Percentiles rank a stretch among this genome's conserved stretches.
These are phyloP conservation scores for Silene uniflora DNA, from an alignment of 148 eudicot species.

Conservation along the genomic window DNA sequence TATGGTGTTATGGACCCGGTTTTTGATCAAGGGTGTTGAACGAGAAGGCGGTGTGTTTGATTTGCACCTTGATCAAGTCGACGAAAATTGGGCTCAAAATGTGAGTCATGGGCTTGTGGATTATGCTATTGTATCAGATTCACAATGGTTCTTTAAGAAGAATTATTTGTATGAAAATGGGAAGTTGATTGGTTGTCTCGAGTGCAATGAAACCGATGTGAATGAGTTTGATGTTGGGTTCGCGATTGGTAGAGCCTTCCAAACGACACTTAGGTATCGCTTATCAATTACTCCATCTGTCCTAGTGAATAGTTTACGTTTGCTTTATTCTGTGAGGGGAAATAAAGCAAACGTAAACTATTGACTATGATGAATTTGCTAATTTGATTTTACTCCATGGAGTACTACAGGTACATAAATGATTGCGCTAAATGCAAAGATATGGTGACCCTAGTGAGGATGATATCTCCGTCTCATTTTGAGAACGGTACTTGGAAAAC, in stretches of 20 bases:
- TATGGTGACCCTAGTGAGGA: conserved; percentile 36
- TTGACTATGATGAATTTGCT: too few relatives aligned
- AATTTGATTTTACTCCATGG: too few relatives aligned
- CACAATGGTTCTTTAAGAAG: conserved; percentile 42
- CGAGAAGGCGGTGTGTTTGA: conserved; percentile 31
- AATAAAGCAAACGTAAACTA: too few relatives aligned
- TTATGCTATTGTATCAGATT: conserved; percentile 35
- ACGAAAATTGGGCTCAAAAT: conserved; percentile 28
- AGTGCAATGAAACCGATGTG: conserved; percentile 32
- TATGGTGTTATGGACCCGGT: conserved; percentile 40
- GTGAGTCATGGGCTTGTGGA: conserved; percentile 32
- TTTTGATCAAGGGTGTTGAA: conserved; percentile 33
- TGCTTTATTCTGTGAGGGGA: too few relatives aligned
- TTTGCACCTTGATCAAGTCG: conserved; percentile 41
- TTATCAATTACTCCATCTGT: too few relatives aligned
- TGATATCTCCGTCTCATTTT: conserved; percentile 47
- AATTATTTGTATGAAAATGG: conserved; percentile 32
- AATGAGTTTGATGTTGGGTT: conserved; percentile 16
- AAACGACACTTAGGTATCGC: conserved; percentile 29
- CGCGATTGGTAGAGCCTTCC: conserved; percentile 33
- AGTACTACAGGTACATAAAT: conserved; percentile 26
- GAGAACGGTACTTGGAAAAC: conserved; percentile 49
- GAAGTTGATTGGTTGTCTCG: conserved; percentile 30
- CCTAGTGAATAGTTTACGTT: too few relatives aligned
- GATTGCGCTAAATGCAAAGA: conserved; percentile 28